A percentile compares a stretch with the other conserved stretches of the same genome.
Conservation (phyloP, 2,329 filamentous ascomycete genomes). For the Penicillium aurantiogriseum region DNA sequence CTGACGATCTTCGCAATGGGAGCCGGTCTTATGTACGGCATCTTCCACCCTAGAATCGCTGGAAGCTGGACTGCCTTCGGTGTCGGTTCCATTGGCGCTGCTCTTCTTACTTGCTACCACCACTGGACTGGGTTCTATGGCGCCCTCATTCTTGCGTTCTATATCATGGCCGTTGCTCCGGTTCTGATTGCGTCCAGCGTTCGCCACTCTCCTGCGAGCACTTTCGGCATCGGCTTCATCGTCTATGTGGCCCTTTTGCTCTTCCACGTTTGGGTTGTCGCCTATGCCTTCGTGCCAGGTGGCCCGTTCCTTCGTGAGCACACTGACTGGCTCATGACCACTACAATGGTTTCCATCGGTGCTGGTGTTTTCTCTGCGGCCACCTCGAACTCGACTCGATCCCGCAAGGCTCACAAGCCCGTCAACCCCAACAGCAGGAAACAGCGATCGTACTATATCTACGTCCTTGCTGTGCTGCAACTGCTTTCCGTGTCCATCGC, state of each 20-base stretch:
- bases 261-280: conserved; percentile 98
- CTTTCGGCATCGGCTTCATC: conserved; percentile 86
- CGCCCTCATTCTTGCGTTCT: conserved; percentile 70
- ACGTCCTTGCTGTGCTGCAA: conserved; percentile 72
- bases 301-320: conserved; percentile 88
- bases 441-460: conserved; percentile 66
- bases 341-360: conserved; percentile 80
- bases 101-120: conserved; percentile 69
- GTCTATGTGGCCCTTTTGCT: conserved; percentile 91
- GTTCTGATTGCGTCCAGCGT: conserved; percentile 73
- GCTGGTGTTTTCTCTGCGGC: conserved; percentile 73
- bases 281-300: conserved; percentile 95
- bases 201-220: conserved; percentile 70
- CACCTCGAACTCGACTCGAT: conserved; percentile 51
- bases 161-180: conserved; percentile 76
- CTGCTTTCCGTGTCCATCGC: conserved; percentile 75
- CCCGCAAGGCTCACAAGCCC: conserved; percentile 36
- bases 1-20: conserved; percentile 87
- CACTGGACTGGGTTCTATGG: conserved; percentile 93
- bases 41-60: conserved; percentile 68
- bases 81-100: conserved; percentile 74
- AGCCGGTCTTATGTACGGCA: conserved; percentile 70
- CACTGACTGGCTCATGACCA: conserved; percentile 92
- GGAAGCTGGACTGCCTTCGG: conserved; percentile 78
- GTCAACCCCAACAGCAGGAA: conserved; percentile 44